Conservation (phyloP, 1,284 basidiomycete genomes). For the Rhodotorula sp. region DNA sequence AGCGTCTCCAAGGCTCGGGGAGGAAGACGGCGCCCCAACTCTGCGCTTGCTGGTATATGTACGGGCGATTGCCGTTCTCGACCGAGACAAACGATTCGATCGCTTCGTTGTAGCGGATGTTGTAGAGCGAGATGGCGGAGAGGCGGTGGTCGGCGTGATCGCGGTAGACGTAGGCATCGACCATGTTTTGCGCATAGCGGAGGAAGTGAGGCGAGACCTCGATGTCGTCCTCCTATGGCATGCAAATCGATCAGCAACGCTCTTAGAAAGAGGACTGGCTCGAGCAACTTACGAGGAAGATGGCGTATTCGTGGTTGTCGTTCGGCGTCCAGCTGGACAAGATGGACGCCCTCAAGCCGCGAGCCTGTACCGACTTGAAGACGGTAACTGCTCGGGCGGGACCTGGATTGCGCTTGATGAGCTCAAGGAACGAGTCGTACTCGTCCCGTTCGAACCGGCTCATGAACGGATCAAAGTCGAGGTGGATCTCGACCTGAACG, state of each 20-base stretch:
- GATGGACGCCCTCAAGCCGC: background rate
- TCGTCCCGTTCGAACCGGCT: background rate
- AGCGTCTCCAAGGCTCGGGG: constrained; percentile 13
- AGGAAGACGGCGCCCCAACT: constrained; percentile 21
- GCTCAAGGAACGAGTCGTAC: background rate
- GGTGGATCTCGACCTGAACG: background rate
- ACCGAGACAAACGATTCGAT: constrained; percentile 11
- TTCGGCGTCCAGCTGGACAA: background rate
- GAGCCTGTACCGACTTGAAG: background rate
- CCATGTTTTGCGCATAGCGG: constrained; percentile 18
- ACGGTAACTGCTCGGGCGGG: background rate
- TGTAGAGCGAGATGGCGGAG: constrained; percentile 19
- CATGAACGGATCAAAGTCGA: background rate
- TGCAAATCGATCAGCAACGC: background rate
- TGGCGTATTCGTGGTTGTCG: constrained; percentile 1
- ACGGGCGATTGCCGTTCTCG: background rate
- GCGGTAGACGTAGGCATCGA: constrained; percentile 11
- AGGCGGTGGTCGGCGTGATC: constrained; percentile 17
- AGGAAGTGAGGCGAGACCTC: constrained; percentile 26
- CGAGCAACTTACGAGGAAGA: background rate
- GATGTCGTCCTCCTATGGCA: constrained; percentile 13
- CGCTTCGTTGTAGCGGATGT: constrained; percentile 17
- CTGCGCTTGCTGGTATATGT: constrained; percentile 17
- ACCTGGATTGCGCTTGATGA: background rate
- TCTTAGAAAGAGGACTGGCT: too few species aligned